Conservation (phyloP, 305 asterid genomes). For the Rubia balearica region DNA sequence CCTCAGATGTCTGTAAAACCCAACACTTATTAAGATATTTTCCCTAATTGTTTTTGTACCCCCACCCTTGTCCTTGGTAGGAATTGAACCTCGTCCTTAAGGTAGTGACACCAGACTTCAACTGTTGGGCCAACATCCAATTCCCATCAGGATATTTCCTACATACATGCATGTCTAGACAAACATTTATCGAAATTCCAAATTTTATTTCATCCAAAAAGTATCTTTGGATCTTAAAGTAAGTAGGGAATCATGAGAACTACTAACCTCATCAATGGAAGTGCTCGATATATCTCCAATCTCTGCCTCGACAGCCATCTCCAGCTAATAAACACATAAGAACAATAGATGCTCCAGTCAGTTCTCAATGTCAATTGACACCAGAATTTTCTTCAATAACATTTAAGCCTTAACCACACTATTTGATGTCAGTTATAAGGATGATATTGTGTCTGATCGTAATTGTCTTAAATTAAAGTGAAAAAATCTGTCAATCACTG, state of each 20-base stretch:
- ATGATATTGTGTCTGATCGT: too few species aligned
- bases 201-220: neutral
- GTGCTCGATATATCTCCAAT: conserved; percentile 52
- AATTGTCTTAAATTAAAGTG: too few species aligned
- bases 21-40: neutral
- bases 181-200: neutral
- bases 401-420: neutral
- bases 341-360: conserved; percentile 10
- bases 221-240: neutral
- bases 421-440: neutral
- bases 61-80: neutral
- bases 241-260: conserved; percentile 13
- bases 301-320: conserved; percentile 74
- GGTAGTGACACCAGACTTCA: neutral
- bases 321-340: conserved; percentile 48
- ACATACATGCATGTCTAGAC: neutral
- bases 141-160: neutral
- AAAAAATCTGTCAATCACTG: neutral
- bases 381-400: neutral
- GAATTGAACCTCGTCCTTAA: neutral
- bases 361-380: conserved; percentile 1
- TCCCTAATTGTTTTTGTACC: neutral
- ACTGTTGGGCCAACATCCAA: neutral
- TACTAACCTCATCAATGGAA: conserved; percentile 67
- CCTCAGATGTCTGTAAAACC: neutral